Percentiles rank a stretch among this genome's conserved stretches.
Evolutionary conservation across 1,284 basidiomycete genomes (phyloP).

Genomic region (Naganishia cerealis): DNA sequence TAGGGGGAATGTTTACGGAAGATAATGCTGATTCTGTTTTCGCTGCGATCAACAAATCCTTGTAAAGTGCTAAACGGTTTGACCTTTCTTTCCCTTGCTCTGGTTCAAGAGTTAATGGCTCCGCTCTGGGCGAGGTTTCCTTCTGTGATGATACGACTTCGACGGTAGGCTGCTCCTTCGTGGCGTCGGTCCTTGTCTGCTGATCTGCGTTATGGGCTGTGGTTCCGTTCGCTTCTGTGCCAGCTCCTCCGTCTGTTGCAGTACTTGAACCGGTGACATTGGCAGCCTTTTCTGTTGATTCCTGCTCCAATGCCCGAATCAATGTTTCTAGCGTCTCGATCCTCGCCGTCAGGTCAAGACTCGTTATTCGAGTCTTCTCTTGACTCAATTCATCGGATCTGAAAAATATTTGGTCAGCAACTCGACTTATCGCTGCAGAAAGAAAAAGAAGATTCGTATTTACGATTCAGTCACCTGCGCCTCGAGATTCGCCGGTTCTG

Average conservation of each 20-base stretch:
- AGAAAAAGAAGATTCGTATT: not conserved
- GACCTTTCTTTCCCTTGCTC: not conserved
- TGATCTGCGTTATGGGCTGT: not conserved
- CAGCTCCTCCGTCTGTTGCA: not conserved
- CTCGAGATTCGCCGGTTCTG: not conserved
- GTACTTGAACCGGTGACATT: not conserved
- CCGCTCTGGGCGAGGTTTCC: not conserved
- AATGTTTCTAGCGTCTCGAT: conserved; percentile 15
- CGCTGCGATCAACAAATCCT: not conserved
- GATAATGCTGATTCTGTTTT: not conserved
- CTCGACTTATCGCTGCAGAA: not conserved
- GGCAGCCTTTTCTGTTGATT: not conserved
- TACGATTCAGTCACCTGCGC: conserved; percentile 2
- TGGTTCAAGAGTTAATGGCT: not conserved
- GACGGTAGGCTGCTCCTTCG: not conserved
- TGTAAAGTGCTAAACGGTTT: conserved; percentile 6
- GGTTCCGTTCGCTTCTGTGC: not conserved
- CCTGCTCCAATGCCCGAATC: conserved; percentile 25
- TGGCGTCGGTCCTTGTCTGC: not conserved
- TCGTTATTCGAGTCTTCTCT: conserved; percentile 19
- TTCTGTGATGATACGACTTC: not conserved
- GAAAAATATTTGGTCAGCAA: not conserved
- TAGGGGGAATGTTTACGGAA: not conserved
- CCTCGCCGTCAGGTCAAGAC: not conserved
- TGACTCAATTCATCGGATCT: conserved; percentile 10